A percentile compares a stretch with the other conserved stretches of the same genome.
These are phyloP conservation scores for Singerocomus rubriflavus DNA, from an alignment of 1,284 basidiomycete genomes.

Conservation along the genomic window DNA sequence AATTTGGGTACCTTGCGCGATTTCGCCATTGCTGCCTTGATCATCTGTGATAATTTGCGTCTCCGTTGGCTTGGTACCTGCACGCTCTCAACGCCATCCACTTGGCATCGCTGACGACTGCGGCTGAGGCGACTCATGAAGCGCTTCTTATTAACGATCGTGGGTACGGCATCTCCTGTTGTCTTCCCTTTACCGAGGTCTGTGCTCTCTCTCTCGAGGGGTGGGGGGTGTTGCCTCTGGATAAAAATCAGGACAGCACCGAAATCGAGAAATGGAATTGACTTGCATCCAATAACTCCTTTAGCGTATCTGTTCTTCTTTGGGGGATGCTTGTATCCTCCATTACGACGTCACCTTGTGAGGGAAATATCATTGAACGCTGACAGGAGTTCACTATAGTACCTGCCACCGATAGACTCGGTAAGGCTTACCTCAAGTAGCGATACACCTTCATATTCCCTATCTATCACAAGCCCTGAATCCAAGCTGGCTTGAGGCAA, in stretches of 20 bases:
- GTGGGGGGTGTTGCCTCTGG: conserved; percentile 12
- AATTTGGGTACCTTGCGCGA: conserved; percentile 24
- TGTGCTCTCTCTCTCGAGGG: conserved; percentile 5
- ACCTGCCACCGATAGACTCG: not conserved
- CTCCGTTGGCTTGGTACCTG: conserved; percentile 11
- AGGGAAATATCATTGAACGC: conserved; percentile 7
- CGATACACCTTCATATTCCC: conserved; percentile 21
- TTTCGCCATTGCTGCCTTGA: conserved; percentile 22
- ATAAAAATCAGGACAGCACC: conserved; percentile 9
- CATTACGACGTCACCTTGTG: not conserved
- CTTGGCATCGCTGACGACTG: not conserved
- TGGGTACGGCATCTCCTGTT: conserved; percentile 8
- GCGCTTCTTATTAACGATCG: conserved; percentile 2
- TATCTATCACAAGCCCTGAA: conserved; percentile 29
- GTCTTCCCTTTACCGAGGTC: conserved; percentile 5
- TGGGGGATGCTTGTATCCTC: conserved; percentile 3
- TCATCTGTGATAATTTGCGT: conserved; percentile 20
- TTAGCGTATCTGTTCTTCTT: conserved; percentile 12
- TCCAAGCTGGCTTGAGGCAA: conserved; percentile 28
- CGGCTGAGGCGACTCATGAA: conserved; percentile 8
- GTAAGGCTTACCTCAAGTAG: conserved; percentile 25
- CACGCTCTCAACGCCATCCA: conserved; percentile 1
- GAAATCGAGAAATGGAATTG: not conserved
- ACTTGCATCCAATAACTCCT: conserved; percentile 20
- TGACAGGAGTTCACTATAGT: conserved; percentile 10